These are phyloP conservation scores for Rhododendron kiyosumense DNA, from an alignment of 148 eudicot genomes.

Conservation along the genomic window DNA sequence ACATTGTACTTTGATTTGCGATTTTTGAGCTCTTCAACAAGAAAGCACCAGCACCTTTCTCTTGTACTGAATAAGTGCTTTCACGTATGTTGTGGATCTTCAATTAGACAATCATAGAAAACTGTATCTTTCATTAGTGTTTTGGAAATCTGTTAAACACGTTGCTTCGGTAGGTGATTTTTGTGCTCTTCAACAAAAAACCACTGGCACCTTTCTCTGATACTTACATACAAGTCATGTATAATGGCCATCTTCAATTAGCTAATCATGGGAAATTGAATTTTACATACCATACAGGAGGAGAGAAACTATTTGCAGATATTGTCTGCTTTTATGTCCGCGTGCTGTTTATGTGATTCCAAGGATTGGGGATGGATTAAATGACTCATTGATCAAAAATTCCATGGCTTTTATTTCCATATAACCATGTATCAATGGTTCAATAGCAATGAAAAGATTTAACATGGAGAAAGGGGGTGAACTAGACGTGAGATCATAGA, in stretches of 20 bases:
- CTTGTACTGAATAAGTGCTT: neutral
- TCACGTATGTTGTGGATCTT: neutral
- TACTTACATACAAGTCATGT: neutral
- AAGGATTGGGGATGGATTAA: neutral
- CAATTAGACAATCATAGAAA: neutral
- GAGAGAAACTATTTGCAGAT: neutral
- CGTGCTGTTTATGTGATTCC: neutral
- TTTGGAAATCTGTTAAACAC: neutral
- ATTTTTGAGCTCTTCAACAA: neutral
- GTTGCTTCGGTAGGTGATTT: neutral
- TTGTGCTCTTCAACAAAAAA: neutral
- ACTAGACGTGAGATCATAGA: neutral
- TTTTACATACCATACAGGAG: neutral
- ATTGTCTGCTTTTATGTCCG: neutral
- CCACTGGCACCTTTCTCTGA: neutral
- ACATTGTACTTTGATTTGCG: neutral
- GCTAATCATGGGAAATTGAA: neutral
- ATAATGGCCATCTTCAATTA: neutral
- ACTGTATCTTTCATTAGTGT: neutral
- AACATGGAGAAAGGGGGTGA: neutral
- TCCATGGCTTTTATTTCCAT: neutral
- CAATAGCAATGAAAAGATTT: neutral
- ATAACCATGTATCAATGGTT: neutral
- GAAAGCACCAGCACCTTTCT: neutral
- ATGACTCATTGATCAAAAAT: neutral